These are phyloP conservation scores for Chondrostereum purpureum DNA, from an alignment of 1,284 basidiomycete species.

Conservation along the genomic window DNA sequence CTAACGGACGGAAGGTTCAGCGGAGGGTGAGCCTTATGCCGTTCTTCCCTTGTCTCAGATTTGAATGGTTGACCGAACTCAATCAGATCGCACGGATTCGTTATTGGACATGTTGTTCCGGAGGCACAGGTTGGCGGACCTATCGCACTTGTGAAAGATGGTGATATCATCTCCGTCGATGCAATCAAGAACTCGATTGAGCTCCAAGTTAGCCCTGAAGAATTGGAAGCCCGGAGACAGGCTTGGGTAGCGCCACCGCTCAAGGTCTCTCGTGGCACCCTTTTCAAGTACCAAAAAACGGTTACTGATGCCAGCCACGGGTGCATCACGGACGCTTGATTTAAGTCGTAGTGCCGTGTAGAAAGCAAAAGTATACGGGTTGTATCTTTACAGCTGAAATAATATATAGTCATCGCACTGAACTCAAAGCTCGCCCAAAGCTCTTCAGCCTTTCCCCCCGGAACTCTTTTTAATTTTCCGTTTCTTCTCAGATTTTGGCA, in stretches of 20 bases:
- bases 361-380: conserved; percentile 1
- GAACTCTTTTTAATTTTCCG: conserved; percentile 62
- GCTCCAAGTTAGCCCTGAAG: conserved; percentile 62
- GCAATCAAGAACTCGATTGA: conserved; percentile 82
- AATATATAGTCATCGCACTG: background rate
- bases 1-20: conserved; percentile 93
- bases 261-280: conserved; percentile 78
- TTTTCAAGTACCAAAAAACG: conserved; percentile 83
- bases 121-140: conserved; percentile 89
- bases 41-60: conserved; percentile 9
- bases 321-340: conserved; percentile 79
- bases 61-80: background rate
- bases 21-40: conserved; percentile 61
- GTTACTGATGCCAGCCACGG: conserved; percentile 86
- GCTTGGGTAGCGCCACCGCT: conserved; percentile 79
- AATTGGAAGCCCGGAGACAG: conserved; percentile 60
- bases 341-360: background rate
- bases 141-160: conserved; percentile 84
- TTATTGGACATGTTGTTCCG: conserved; percentile 87
- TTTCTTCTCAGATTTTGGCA: conserved; percentile 92
- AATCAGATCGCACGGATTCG: conserved; percentile 79
- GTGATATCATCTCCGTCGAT: conserved; percentile 81
- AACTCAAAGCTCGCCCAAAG: background rate
- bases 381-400: conserved; percentile 2
- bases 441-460: background rate